Evolutionary conservation across 257 asterid species (phyloP).

Genomic region (Forsythia viridissima): DNA sequence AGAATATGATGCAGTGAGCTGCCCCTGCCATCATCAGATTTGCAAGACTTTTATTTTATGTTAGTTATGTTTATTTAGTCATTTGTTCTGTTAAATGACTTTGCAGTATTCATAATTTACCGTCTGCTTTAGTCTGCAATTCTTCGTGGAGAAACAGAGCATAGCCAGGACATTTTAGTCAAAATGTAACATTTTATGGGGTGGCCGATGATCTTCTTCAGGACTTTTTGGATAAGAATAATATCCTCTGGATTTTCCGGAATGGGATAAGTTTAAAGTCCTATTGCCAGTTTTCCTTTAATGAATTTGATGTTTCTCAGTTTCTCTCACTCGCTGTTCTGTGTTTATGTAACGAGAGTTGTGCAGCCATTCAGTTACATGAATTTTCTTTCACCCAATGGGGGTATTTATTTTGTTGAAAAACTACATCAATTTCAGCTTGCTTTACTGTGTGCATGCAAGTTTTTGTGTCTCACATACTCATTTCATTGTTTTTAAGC

Average conservation of each 20-base stretch:
- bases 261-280: neutral
- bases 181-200: neutral
- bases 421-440: neutral
- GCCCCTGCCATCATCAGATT: neutral
- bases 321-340: neutral
- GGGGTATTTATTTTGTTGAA: neutral
- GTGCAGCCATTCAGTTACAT: neutral
- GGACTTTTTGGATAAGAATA: neutral
- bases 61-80: too few relatives aligned
- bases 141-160: neutral
- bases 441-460: neutral
- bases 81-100: neutral
- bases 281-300: neutral
- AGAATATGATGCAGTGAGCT: neutral
- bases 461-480: neutral
- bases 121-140: neutral
- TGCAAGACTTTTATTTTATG: neutral
- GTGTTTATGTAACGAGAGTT: neutral
- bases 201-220: neutral
- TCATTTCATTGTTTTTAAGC: constrained; percentile 9
- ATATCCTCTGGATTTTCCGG: neutral
- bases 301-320: neutral
- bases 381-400: neutral
- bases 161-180: neutral
- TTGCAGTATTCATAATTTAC: neutral